Percentiles rank a stretch among this genome's conserved stretches.
Evolutionary conservation across 176 grass and related monocot species (phyloP).

Genomic region (Miscanthus lutarioriparius): DNA sequence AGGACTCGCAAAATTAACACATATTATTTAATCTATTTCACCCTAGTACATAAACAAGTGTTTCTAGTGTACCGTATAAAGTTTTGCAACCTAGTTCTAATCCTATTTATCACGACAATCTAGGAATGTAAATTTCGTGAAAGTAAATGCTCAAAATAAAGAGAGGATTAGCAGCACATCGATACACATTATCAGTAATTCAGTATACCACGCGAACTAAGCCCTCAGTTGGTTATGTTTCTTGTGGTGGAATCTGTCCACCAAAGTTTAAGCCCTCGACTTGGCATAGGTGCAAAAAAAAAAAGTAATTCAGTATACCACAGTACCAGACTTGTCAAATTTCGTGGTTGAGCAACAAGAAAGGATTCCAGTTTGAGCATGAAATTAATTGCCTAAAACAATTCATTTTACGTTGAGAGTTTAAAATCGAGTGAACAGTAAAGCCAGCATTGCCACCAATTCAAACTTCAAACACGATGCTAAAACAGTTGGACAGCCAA

Average conservation of each 20-base stretch:
- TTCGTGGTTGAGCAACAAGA: background rate
- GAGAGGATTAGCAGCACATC: background rate
- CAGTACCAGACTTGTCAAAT: background rate
- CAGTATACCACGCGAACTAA: background rate
- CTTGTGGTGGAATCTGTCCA: too few species aligned
- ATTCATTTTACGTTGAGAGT: background rate
- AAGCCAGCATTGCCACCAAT: background rate
- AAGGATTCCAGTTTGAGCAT: background rate
- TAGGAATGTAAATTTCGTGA: background rate
- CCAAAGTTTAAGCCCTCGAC: too few species aligned
- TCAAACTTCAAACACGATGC: constrained; percentile 14
- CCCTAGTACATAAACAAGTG: background rate
- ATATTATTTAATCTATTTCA: background rate
- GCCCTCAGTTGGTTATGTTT: too few species aligned
- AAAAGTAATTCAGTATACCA: background rate
- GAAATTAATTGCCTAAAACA: background rate
- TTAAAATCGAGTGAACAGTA: background rate
- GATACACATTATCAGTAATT: background rate
- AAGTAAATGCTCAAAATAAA: background rate
- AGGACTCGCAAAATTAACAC: background rate
- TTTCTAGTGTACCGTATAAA: background rate
- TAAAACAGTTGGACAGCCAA: background rate
- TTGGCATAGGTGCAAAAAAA: too few species aligned
- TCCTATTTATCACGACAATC: background rate
- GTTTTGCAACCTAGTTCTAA: background rate